Percentiles rank a stretch among this genome's conserved stretches.
These are phyloP conservation scores for Agrostemma githago DNA, from an alignment of 148 eudicot genomes.

Conservation along the genomic window DNA sequence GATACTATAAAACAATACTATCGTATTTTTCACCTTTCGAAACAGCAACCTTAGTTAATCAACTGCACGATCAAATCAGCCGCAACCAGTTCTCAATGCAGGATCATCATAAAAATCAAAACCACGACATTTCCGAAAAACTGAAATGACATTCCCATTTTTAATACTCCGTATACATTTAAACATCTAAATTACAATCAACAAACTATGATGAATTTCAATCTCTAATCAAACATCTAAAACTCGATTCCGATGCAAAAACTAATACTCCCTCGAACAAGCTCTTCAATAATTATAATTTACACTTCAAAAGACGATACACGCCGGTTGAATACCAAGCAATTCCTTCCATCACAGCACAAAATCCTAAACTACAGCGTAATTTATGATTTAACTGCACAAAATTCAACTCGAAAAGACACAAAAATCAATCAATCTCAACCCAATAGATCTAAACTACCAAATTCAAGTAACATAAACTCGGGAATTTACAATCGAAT, in stretches of 20 bases:
- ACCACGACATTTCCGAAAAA: neutral
- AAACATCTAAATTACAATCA: neutral
- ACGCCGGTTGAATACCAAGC: too few species aligned
- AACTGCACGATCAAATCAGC: neutral
- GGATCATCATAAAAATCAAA: neutral
- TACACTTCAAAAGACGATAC: neutral
- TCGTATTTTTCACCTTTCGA: neutral
- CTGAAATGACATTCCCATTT: neutral
- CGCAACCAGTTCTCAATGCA: neutral
- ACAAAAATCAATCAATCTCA: neutral
- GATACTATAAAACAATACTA: neutral
- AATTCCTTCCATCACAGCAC: neutral
- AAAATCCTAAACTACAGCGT: neutral
- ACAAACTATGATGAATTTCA: neutral
- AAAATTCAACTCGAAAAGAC: conserved; percentile 4
- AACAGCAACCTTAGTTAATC: neutral
- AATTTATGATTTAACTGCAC: neutral
- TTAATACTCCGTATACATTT: neutral
- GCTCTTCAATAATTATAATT: too few species aligned
- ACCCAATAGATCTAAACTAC: conserved; percentile 16
- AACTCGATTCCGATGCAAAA: neutral
- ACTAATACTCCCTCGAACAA: neutral
- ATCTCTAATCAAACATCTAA: neutral
- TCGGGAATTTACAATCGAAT: neutral
- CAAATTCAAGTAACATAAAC: conserved; percentile 8